Evolutionary conservation across 2,329 filamentous ascomycete species (phyloP), one percentile per base, ranked within the genome.

Genomic region (Fusarium clavum): DNA sequence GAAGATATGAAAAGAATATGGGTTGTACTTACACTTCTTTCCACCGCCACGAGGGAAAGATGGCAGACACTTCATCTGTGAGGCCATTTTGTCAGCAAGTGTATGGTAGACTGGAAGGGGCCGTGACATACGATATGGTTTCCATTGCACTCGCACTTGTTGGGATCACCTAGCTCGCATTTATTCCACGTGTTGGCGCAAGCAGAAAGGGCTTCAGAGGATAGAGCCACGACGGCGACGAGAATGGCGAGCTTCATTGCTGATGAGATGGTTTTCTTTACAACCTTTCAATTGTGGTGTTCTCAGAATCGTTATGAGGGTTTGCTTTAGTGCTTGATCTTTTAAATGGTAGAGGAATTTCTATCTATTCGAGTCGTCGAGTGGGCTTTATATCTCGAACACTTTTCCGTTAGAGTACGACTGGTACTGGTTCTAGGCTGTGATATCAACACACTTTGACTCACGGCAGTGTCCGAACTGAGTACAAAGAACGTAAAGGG

Each of bases 91-190:
- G 3, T 63, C 2, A 63, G 48, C 5, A 12, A 2, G 3, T 27
- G n/a, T 8, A 16, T 7, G 9, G 7, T 1, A 1, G 2, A 1
- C 4, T 7, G 25, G 3, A 4, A 6, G 2, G 3, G 1, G 11
- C 10, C 0, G 5, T 6, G 3, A 9, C 58, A n/a, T 44, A 63
- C 61, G 1, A 46, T 47, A 18, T 57, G 27, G 0, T 29, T 40
- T 2, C 48, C 48, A 22, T 44, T 22, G 2, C 61, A 63, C 11
- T 63, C n/a, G 24, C 61, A 63, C 4, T 44, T 24, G 10, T 48
- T 38, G 0, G 58, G 27, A 5, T 47, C 58, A 1, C 58, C 61
- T 12, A 22, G 44, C 13, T 63, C 3, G 43, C 61, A 63, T 18
- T 20, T 22, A 11, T 63, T 29, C 11, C 48, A 44, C 2, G 45